Percentiles rank a stretch among this genome's conserved stretches.
Conservation (phyloP, 2,329 filamentous ascomycete genomes). For the Rasamsonia emersonii region DNA sequence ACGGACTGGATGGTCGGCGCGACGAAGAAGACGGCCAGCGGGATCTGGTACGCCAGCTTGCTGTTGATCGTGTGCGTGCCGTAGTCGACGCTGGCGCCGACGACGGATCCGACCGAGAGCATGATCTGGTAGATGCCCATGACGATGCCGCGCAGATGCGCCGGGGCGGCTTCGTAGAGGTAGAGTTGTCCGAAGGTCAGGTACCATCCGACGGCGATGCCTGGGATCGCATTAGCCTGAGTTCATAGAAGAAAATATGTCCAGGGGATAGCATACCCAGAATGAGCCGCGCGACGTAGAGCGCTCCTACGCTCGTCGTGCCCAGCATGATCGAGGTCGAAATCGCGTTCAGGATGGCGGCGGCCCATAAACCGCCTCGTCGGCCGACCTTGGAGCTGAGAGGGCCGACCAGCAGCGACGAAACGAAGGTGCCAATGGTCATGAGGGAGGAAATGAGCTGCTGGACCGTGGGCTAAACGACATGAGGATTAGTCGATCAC, state of each 20-base stretch:
- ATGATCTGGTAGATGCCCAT: slow-evolving; percentile 4
- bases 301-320: slow-evolving; percentile 1
- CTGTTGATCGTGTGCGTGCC: slow-evolving; percentile 9
- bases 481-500: neutral
- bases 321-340: slow-evolving; percentile 4
- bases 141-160: slow-evolving; percentile 1
- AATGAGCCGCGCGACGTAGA: slow-evolving; percentile 4
- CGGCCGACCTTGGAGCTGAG: slow-evolving; percentile 4
- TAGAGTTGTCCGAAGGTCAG: slow-evolving; percentile 5
- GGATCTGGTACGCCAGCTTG: slow-evolving; percentile 11
- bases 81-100: slow-evolving; percentile 12
- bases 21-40: slow-evolving; percentile 12
- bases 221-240: no score
- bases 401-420: slow-evolving; percentile 2
- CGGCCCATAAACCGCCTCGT: neutral
- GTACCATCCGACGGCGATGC: slow-evolving; percentile 4
- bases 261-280: no score
- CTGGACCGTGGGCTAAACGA: slow-evolving; percentile 4
- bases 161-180: slow-evolving; percentile 2
- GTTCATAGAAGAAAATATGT: no score
- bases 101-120: slow-evolving; percentile 4
- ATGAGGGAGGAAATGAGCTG: slow-evolving; percentile 5
- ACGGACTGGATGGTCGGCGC: slow-evolving; percentile 8
- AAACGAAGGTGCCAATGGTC: slow-evolving; percentile 4
- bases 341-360: slow-evolving; percentile 1